Conservation (phyloP, 805 yeast species). For the Nakazawaea populi region DNA sequence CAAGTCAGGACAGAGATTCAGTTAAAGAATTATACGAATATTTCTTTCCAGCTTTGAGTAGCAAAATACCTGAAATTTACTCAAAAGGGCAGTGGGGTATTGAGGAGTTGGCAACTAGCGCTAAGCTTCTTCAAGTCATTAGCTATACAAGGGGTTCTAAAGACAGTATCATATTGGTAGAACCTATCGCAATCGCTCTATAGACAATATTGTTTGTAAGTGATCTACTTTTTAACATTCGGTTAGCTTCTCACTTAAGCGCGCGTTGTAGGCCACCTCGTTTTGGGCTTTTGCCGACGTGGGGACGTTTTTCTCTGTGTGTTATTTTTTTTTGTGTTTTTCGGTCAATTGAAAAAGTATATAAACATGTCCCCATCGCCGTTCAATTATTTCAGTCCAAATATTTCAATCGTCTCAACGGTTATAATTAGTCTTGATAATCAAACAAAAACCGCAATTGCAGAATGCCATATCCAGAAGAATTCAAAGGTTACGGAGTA, state of each 20-base stretch:
- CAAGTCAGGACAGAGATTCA: constrained; percentile 49
- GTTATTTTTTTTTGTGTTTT: not conserved
- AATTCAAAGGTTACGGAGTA: constrained; percentile 23
- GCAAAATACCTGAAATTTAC: constrained; percentile 53
- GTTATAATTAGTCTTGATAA: too few species aligned
- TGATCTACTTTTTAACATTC: too few species aligned
- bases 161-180: constrained; percentile 5
- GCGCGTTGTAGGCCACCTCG: not conserved
- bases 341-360: not conserved
- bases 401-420: too few species aligned
- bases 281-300: not conserved
- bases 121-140: constrained; percentile 24
- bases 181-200: constrained; percentile 9
- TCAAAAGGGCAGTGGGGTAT: constrained; percentile 42
- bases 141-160: constrained; percentile 21
- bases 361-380: too few species aligned
- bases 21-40: constrained; percentile 47
- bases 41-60: constrained; percentile 41
- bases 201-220: not conserved
- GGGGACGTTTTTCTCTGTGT: not conserved
- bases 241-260: too few species aligned
- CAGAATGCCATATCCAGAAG: constrained; percentile 17
- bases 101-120: constrained; percentile 38
- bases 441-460: not conserved
- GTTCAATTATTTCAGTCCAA: too few species aligned